Conservation (phyloP, 1,139 yeast genomes). For the Magnusiomyces tetraspermus region DNA sequence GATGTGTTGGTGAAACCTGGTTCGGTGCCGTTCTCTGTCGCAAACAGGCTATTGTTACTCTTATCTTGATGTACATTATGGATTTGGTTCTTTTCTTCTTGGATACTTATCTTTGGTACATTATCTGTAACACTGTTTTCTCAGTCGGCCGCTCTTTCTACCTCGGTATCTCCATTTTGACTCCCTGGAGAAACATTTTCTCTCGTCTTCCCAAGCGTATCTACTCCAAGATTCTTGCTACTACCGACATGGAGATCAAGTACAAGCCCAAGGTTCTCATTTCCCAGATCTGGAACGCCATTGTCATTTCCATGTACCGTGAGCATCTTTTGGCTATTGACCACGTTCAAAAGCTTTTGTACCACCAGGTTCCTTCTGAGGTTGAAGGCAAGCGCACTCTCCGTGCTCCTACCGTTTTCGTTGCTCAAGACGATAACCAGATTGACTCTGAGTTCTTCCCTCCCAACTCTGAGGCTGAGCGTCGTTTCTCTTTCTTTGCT, state of each 20-base stretch:
- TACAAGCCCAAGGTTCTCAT: slow-evolving; percentile 97
- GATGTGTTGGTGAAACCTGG: slow-evolving; percentile 89
- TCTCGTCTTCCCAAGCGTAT: slow-evolving; percentile 97
- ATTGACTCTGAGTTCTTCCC: slow-evolving; percentile 96
- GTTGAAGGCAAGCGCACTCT: slow-evolving; percentile 96
- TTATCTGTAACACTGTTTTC: slow-evolving; percentile 85
- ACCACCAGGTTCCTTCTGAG: slow-evolving; percentile 91
- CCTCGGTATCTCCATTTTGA: slow-evolving; percentile 94
- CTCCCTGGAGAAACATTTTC: slow-evolving; percentile 99
- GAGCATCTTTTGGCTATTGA: slow-evolving; percentile 95
- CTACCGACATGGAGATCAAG: slow-evolving; percentile 98
- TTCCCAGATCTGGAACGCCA: slow-evolving; percentile 98
- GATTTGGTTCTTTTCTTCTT: slow-evolving; percentile 92
- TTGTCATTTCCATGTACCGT: slow-evolving; percentile 96
- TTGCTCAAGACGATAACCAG: slow-evolving; percentile 93
- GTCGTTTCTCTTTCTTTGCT: slow-evolving; percentile 98
- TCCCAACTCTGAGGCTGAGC: slow-evolving; percentile 92
- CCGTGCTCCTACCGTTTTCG: slow-evolving; percentile 97
- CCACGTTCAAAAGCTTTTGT: slow-evolving; percentile 91
- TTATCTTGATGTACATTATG: slow-evolving; percentile 86
- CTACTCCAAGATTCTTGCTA: slow-evolving; percentile 92
- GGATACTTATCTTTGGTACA: slow-evolving; percentile 98
- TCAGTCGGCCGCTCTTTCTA: slow-evolving; percentile 96
- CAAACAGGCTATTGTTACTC: slow-evolving; percentile 77
- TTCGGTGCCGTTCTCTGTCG: slow-evolving; percentile 64